Evolutionary conservation across 768 basidiomycete species (phyloP).

Genomic region (Boletus subparvulus): DNA sequence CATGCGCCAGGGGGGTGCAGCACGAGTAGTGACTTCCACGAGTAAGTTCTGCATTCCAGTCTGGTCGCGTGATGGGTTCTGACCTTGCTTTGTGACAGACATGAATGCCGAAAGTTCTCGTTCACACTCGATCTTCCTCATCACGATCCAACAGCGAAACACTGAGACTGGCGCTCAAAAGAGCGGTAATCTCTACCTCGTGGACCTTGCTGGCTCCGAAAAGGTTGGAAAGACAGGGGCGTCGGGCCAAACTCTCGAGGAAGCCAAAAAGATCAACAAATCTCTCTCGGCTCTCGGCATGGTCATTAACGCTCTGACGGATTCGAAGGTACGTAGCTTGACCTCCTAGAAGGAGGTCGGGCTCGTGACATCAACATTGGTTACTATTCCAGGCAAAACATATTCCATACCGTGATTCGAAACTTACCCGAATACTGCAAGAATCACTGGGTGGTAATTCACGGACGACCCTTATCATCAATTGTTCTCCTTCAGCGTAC

Average conservation of each 20-base stretch:
- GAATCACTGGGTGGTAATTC: slow-evolving; percentile 96
- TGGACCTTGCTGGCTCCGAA: slow-evolving; percentile 97
- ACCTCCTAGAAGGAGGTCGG: not conserved
- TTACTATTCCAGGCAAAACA: slow-evolving; percentile 71
- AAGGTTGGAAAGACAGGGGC: slow-evolving; percentile 99
- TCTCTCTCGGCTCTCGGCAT: slow-evolving; percentile 95
- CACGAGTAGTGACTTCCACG: slow-evolving; percentile 90
- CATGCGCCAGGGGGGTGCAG: slow-evolving; percentile 93
- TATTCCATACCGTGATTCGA: slow-evolving; percentile 98
- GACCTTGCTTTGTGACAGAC: slow-evolving; percentile 48
- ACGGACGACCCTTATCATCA: slow-evolving; percentile 96
- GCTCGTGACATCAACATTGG: slow-evolving; percentile 4
- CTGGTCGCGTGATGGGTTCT: not conserved
- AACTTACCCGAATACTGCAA: slow-evolving; percentile 98
- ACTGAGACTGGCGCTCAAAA: slow-evolving; percentile 95
- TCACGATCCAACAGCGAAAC: slow-evolving; percentile 95
- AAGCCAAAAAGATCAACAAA: slow-evolving; percentile 99
- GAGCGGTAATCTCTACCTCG: slow-evolving; percentile 94
- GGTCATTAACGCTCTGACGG: slow-evolving; percentile 98
- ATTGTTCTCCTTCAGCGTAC: slow-evolving; percentile 96
- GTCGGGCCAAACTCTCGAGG: slow-evolving; percentile 97
- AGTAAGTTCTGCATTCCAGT: slow-evolving; percentile 53
- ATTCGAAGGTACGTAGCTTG: slow-evolving; percentile 70
- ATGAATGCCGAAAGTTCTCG: slow-evolving; percentile 99
- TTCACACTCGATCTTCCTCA: slow-evolving; percentile 98